Conservation (phyloP, 2,329 filamentous ascomycete species). For the Graphilbum sp. region DNA sequence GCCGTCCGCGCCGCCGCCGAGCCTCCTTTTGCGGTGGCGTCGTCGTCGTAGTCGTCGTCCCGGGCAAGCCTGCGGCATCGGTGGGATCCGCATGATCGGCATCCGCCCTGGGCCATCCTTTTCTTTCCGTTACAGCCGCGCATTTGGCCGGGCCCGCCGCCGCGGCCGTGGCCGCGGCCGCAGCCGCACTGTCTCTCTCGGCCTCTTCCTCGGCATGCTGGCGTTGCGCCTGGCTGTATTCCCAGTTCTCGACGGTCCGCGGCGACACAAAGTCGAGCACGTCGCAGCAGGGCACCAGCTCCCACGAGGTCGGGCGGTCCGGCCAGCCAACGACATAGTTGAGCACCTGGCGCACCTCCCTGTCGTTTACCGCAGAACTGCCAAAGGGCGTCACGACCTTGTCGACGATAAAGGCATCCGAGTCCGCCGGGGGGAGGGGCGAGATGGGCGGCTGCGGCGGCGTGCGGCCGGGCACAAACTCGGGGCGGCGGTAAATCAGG, state of each 20-base stretch:
- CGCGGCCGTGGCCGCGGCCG: too few relatives aligned
- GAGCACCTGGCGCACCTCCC: slow-evolving; percentile 21
- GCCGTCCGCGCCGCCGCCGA: too few relatives aligned
- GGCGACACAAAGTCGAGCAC: slow-evolving; percentile 44
- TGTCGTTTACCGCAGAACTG: background rate
- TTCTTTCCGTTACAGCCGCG: too few relatives aligned
- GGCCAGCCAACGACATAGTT: slow-evolving; percentile 39
- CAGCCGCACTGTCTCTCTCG: too few relatives aligned
- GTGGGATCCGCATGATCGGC: too few relatives aligned
- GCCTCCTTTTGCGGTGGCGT: too few relatives aligned
- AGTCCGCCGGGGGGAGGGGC: slow-evolving; percentile 33
- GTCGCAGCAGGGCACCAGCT: slow-evolving; percentile 27
- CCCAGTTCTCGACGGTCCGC: slow-evolving; percentile 38
- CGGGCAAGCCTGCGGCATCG: too few relatives aligned
- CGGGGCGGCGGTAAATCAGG: slow-evolving; percentile 15
- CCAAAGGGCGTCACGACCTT: slow-evolving; percentile 28
- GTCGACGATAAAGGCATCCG: slow-evolving; percentile 39
- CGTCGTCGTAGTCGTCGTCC: too few relatives aligned
- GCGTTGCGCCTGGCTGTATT: slow-evolving; percentile 25
- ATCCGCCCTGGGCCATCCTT: too few relatives aligned
- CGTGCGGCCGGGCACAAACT: slow-evolving; percentile 29
- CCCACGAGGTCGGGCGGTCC: slow-evolving; percentile 29
- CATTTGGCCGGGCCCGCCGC: too few relatives aligned
- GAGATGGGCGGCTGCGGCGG: slow-evolving; percentile 29
- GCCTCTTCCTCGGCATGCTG: slow-evolving; percentile 7